These are phyloP conservation scores for Plantago ovata DNA, from an alignment of 257 asterid species.

Conservation along the genomic window DNA sequence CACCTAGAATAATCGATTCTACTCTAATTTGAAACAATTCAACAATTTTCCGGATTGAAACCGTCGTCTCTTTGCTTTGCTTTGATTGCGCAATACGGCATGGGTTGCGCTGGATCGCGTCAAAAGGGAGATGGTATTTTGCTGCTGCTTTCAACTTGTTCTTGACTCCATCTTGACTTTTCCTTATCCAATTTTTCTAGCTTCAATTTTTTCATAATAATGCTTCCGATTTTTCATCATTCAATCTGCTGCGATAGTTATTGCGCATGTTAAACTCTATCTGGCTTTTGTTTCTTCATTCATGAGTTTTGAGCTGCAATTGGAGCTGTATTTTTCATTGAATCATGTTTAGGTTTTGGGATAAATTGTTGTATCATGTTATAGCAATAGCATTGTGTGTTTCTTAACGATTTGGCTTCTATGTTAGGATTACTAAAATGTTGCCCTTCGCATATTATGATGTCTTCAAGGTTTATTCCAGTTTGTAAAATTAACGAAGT, in stretches of 20 bases:
- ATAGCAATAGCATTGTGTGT: background rate
- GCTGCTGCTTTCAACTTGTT: conserved; percentile 15
- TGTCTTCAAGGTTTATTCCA: background rate
- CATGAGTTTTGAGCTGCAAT: conserved; percentile 16
- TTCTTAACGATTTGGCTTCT: background rate
- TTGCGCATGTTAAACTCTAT: conserved; percentile 7
- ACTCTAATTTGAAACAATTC: background rate
- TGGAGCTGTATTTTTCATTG: conserved; percentile 5
- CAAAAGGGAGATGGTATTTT: conserved; percentile 41
- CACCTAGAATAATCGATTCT: background rate
- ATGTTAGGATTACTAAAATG: too few species aligned
- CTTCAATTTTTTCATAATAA: too few species aligned
- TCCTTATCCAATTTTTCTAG: conserved; percentile 13
- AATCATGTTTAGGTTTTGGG: conserved; percentile 1
- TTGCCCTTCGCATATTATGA: background rate
- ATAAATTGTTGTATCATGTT: background rate
- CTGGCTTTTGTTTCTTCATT: conserved; percentile 13
- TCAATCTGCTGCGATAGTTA: conserved; percentile 6
- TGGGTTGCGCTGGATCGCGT: conserved; percentile 71
- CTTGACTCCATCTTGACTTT: conserved; percentile 10
- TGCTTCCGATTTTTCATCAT: conserved; percentile 11
- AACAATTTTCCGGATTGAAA: background rate
- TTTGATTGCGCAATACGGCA: too few species aligned
- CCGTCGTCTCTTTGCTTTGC: background rate
- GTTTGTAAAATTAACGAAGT: background rate